Evolutionary conservation across 1,284 basidiomycete species (phyloP).

Genomic region (Ustilago xerochloae): DNA sequence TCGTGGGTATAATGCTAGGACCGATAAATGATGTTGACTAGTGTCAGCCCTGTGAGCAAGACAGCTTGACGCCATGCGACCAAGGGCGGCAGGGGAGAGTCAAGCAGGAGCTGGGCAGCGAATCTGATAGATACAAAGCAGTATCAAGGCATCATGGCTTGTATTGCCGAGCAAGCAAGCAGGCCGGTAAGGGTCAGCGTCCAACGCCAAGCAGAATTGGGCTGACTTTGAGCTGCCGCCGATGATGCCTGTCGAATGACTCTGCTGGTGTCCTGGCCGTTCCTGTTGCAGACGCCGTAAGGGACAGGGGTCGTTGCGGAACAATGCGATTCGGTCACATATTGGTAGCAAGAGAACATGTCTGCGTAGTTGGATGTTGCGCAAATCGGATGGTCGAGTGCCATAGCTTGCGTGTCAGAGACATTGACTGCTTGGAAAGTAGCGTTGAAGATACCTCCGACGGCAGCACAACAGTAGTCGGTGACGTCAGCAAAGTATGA

Average conservation of each 20-base stretch:
- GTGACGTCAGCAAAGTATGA: constrained; percentile 55
- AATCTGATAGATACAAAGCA: too few species aligned
- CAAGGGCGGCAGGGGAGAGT: too few species aligned
- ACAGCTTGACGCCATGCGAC: too few species aligned
- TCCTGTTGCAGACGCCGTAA: constrained; percentile 45
- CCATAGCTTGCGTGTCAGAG: constrained; percentile 27
- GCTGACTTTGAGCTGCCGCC: constrained; percentile 1
- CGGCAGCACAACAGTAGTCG: constrained; percentile 57
- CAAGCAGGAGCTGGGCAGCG: too few species aligned
- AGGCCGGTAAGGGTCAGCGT: constrained; percentile 9
- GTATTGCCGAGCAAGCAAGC: constrained; percentile 27
- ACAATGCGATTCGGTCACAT: constrained; percentile 49
- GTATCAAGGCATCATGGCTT: too few species aligned
- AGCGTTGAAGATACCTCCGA: constrained; percentile 48
- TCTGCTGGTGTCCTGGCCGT: constrained; percentile 42
- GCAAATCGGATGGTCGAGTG: constrained; percentile 47
- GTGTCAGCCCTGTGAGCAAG: too few species aligned
- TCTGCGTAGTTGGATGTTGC: constrained; percentile 50
- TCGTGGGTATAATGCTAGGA: constrained; percentile 26
- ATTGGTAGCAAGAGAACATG: constrained; percentile 56
- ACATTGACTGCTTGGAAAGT: constrained; percentile 32
- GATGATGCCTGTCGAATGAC: constrained; percentile 16
- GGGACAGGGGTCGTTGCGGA: constrained; percentile 41
- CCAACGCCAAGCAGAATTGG: constrained; percentile 18
- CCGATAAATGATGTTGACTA: not conserved